phyloP scores from a whole-genome alignment of 2,329 filamentous ascomycete genomes.

The Sphaerulina vaccinii region DNA sequence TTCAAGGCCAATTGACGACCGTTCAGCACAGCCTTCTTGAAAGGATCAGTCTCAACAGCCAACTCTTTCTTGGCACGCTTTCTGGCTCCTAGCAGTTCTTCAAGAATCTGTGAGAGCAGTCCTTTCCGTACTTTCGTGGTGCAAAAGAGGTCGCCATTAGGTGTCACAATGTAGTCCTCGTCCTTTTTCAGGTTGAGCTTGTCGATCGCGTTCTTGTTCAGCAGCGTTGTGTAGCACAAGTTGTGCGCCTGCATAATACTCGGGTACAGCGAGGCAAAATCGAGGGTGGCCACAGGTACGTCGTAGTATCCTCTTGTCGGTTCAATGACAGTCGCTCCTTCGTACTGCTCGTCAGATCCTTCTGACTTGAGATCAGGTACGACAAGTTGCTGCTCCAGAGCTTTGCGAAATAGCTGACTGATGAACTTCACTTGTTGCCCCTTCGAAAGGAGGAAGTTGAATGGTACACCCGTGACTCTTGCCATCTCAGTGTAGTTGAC shows the following conservation, averaged over 20 bases:
- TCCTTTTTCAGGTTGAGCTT: conserved; percentile 77
- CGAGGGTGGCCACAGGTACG: conserved; percentile 90
- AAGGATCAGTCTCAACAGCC: conserved; percentile 83
- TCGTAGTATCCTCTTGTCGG: conserved; percentile 91
- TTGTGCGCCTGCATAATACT: conserved; percentile 99
- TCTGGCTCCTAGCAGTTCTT: conserved; percentile 85
- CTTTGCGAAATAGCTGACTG: conserved; percentile 94
- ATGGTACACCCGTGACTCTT: conserved; percentile 96
- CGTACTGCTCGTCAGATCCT: conserved; percentile 79
- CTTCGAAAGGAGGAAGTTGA: conserved; percentile 87
- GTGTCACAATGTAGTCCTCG: conserved; percentile 94
- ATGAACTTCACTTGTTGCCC: conserved; percentile 98
- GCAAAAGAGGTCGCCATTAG: conserved; percentile 90
- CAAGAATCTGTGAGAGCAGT: conserved; percentile 88
- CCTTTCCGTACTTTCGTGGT: conserved; percentile 88
- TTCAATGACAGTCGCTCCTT: conserved; percentile 97
- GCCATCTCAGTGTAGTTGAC: conserved; percentile 99
- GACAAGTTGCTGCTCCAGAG: conserved; percentile 86
- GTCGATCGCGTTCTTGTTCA: conserved; percentile 76
- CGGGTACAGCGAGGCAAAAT: conserved; percentile 97
- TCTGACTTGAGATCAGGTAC: conserved; percentile 81
- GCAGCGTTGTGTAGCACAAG: conserved; percentile 90
- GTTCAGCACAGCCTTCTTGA: conserved; percentile 97
- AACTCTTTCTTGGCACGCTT: conserved; percentile 93
- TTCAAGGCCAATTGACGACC: conserved; percentile 96